Percentiles rank a stretch among this genome's conserved stretches.
phyloP scores from a whole-genome alignment of 768 basidiomycete genomes.

The Collybiopsis luxurians region DNA sequence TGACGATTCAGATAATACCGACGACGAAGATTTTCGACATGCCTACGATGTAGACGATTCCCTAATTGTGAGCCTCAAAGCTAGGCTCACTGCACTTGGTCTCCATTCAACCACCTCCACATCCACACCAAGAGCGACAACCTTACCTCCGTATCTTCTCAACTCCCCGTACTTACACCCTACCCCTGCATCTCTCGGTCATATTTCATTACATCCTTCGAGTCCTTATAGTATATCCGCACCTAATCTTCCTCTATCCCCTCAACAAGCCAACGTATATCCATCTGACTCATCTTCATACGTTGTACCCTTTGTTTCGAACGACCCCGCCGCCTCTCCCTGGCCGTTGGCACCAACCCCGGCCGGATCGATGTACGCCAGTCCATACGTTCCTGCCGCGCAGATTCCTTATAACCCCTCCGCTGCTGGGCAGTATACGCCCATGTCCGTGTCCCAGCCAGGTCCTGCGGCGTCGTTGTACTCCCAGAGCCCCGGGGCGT shows the following conservation, averaged over 20 bases:
- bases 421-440: background rate
- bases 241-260: slow-evolving; percentile 1
- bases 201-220: background rate
- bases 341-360: background rate
- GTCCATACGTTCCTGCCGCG: background rate
- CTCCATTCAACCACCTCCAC: background rate
- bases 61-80: background rate
- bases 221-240: slow-evolving; percentile 4
- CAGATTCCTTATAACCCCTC: background rate
- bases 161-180: background rate
- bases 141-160: background rate
- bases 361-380: background rate
- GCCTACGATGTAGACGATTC: background rate
- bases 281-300: background rate
- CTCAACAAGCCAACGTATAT: background rate
- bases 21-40: background rate
- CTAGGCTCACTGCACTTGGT: background rate
- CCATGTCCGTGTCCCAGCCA: background rate
- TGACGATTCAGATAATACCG: background rate
- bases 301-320: background rate
- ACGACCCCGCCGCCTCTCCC: background rate
- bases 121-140: background rate
- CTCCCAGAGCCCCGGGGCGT: background rate
- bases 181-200: background rate
- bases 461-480: background rate